Percentiles rank a stretch among this genome's conserved stretches.
Conservation (phyloP, 164 flowering plant species). For the Stephania cephalantha region DNA sequence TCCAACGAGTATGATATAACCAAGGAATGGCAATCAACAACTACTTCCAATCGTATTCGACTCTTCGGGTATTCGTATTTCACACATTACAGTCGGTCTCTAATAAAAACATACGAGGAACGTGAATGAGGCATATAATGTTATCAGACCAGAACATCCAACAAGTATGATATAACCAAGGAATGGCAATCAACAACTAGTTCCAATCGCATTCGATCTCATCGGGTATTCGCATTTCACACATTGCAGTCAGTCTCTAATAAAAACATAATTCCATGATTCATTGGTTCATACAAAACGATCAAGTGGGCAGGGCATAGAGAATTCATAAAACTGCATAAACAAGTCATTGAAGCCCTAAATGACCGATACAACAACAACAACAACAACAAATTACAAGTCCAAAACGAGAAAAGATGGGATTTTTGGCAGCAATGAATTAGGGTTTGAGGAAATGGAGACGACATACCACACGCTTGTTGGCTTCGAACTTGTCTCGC, state of each 20-base stretch:
- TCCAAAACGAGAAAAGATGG: background rate
- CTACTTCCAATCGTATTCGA: background rate
- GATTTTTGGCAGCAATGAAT: background rate
- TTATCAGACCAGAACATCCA: background rate
- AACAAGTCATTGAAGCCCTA: no score
- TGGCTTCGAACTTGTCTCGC: slow-evolving; percentile 73
- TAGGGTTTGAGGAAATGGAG: slow-evolving; percentile 1
- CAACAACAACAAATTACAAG: background rate
- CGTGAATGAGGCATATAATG: background rate
- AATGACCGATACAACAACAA: no score
- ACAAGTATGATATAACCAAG: background rate
- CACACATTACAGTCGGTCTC: background rate
- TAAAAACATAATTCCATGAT: background rate
- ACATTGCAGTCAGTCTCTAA: background rate
- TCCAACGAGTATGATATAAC: background rate
- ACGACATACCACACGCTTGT: slow-evolving; percentile 67
- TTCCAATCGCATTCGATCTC: background rate
- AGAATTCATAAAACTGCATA: no score
- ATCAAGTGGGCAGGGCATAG: background rate
- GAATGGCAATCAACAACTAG: background rate
- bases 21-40: background rate
- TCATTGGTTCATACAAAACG: background rate
- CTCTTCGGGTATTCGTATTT: background rate
- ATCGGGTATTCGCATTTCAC: background rate
- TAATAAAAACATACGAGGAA: background rate